phyloP scores from a whole-genome alignment of 768 basidiomycete species.

The Boletus subcaerulescens region DNA sequence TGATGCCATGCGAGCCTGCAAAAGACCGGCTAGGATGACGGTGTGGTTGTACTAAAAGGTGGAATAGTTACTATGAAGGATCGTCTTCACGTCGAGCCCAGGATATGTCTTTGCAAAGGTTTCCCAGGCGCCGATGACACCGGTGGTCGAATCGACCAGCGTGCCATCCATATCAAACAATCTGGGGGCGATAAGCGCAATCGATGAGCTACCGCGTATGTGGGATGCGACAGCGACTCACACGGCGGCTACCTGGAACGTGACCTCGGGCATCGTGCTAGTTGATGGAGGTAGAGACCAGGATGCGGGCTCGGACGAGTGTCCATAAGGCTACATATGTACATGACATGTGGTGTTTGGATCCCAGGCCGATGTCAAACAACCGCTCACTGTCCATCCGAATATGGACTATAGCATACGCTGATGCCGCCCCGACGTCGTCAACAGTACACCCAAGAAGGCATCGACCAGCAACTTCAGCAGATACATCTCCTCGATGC shows the following conservation, averaged over 20 bases:
- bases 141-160: conserved; percentile 77
- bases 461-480: conserved; percentile 85
- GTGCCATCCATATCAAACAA: conserved; percentile 87
- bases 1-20: conserved; percentile 75
- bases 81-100: conserved; percentile 54
- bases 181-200: conserved; percentile 31
- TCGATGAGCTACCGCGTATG: neutral
- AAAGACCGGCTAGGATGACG: neutral
- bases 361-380: conserved; percentile 39
- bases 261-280: conserved; percentile 31
- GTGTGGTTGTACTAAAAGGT: neutral
- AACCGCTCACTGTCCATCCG: conserved; percentile 19
- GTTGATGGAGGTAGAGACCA: neutral
- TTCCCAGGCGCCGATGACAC: conserved; percentile 81
- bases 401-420: conserved; percentile 13
- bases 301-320: neutral
- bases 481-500: conserved; percentile 88
- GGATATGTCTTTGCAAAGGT: conserved; percentile 72
- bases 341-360: conserved; percentile 32
- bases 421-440: conserved; percentile 73
- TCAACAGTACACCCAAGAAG: conserved; percentile 74
- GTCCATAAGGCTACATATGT: neutral
- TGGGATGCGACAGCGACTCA: conserved; percentile 17
- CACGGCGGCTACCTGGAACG: conserved; percentile 41
- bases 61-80: conserved; percentile 55